Conservation (phyloP, 495 filamentous ascomycete genomes). For the Copromyces sp. region DNA sequence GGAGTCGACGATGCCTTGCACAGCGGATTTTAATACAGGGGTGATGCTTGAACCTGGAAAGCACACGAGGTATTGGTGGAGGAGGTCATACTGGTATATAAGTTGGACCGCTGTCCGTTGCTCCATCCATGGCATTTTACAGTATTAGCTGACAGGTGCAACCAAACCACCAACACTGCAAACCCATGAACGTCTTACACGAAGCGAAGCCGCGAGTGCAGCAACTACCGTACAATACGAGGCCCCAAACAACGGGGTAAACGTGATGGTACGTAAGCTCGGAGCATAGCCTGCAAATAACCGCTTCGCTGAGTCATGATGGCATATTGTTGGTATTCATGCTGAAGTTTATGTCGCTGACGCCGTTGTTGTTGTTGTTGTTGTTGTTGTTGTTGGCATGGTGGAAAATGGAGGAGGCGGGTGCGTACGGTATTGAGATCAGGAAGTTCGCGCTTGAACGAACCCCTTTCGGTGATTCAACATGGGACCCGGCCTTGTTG, state of each 20-base stretch:
- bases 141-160: background rate
- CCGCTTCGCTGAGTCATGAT: background rate
- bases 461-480: slow-evolving; percentile 4
- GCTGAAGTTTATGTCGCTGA: background rate
- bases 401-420: slow-evolving; percentile 1
- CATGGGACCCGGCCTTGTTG: slow-evolving; percentile 6
- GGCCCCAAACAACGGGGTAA: slow-evolving; percentile 2
- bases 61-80: background rate
- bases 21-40: background rate
- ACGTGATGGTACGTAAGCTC: background rate
- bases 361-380: slow-evolving; percentile 1
- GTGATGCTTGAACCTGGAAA: background rate
- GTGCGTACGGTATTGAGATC: slow-evolving; percentile 10
- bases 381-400: slow-evolving; percentile 10
- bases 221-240: background rate
- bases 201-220: slow-evolving; percentile 4
- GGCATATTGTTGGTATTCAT: slow-evolving; percentile 3
- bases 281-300: background rate
- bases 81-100: background rate
- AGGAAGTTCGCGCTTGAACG: slow-evolving; percentile 10
- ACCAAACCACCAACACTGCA: background rate
- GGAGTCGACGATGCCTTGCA: background rate
- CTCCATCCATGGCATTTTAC: background rate
- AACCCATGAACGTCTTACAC: background rate
- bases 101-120: background rate